Base-by-base conservation (phyloP, 1,139 yeast genomes). In the Geotrichum bryndzae region DNA sequence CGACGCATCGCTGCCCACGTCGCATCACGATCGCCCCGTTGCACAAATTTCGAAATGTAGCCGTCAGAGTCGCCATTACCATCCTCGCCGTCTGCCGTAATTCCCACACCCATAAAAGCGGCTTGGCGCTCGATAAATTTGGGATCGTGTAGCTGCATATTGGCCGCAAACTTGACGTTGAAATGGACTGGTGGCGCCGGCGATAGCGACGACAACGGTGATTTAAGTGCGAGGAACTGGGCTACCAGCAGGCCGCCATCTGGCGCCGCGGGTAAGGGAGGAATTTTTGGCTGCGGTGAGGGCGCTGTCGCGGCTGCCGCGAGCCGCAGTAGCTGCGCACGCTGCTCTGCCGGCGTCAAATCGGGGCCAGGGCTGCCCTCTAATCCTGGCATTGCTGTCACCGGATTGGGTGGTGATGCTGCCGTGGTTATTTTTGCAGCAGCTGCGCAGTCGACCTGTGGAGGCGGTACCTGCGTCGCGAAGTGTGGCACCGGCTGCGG, bases 241-340 rank as follows among this genome's bases (percentile, higher is more conserved):
- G 56, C 52, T 10, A 52, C 51, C 33, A 52, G 45, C 8, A 23
- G 52, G 6, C 48, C 48, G 10, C 48, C 48, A 7, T 41, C 48
- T 2, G 48, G 22, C 11, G 51, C 51, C 27, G 41, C 27, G 13
- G 25, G 31, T 23, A 41, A 7, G 6, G 8, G 8, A 1, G 48
- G 48, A n/a, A 41, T 15, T 3, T 3, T 23, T 1, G 48, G 48
- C 10, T 3, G 18, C 22, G 22, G 48, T 23, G 41, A 11, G 1
- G 56, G 59, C 7, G 59, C 58, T 5, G 56, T 31, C 5, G 59
- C 27, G 2, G 61, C 58, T 7, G 56, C 27, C 5, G 59, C 27
- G 2, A 55, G 48, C 6, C 48, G 54, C 25, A 51, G 52, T 6
- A 59, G 51, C 23, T 50, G 23, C 25, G 53, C 48, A 6, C 57